These are phyloP conservation scores for Aspergillus glaucus DNA, from an alignment of 2,329 filamentous ascomycete genomes.

Conservation along the genomic window DNA sequence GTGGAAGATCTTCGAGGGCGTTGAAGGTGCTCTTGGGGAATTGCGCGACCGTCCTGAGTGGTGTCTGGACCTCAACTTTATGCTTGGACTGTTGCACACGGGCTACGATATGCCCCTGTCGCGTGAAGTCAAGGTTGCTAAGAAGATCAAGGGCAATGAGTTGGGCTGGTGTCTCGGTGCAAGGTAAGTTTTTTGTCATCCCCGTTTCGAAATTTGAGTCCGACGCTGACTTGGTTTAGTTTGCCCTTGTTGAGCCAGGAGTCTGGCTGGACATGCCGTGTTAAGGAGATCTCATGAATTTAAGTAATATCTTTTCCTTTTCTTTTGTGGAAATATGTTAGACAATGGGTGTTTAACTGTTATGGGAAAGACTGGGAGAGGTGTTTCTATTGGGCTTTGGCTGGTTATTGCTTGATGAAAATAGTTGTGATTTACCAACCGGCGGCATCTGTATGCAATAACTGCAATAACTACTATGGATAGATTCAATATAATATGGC, in stretches of 20 bases:
- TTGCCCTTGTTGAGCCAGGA: constrained; percentile 73
- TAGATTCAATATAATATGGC: background rate
- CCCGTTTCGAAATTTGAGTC: constrained; percentile 2
- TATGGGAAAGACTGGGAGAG: background rate
- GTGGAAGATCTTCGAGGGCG: constrained; percentile 74
- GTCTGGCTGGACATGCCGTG: constrained; percentile 85
- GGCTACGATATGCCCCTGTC: constrained; percentile 98
- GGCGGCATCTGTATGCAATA: background rate
- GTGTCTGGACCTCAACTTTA: constrained; percentile 94
- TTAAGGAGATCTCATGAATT: constrained; percentile 63
- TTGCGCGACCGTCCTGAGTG: constrained; percentile 77
- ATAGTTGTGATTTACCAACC: background rate
- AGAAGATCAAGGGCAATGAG: constrained; percentile 97
- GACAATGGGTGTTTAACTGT: constrained; percentile 9
- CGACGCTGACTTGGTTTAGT: constrained; percentile 45
- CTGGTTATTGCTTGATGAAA: background rate
- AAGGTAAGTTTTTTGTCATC: constrained; percentile 56
- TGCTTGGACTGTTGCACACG: constrained; percentile 85
- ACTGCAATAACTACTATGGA: background rate
- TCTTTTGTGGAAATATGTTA: constrained; percentile 16
- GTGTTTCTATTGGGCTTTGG: constrained; percentile 1
- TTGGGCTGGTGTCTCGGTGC: constrained; percentile 96
- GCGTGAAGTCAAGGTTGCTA: constrained; percentile 92
- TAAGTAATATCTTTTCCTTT: background rate
- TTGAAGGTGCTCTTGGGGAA: constrained; percentile 74